phyloP scores from a whole-genome alignment of 495 filamentous ascomycete species.

The Paragyromitra xinjiangensis region DNA sequence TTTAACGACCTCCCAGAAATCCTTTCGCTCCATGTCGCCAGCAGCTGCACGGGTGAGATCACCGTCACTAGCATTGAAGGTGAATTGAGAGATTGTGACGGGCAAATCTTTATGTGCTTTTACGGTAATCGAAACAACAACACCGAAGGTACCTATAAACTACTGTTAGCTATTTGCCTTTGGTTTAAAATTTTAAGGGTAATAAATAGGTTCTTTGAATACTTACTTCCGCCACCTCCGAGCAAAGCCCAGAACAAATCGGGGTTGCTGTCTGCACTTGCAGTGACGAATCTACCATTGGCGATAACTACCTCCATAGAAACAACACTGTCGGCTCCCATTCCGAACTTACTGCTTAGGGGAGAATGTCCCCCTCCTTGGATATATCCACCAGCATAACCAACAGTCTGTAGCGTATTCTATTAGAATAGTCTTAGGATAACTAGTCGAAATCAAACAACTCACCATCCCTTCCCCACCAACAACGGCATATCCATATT shows the following conservation, averaged over 20 bases:
- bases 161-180: background rate
- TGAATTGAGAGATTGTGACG: conserved; percentile 61
- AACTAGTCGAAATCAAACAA: background rate
- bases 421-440: background rate
- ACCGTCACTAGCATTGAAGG: conserved; percentile 59
- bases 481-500: conserved; percentile 63
- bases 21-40: conserved; percentile 58
- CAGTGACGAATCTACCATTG: conserved; percentile 64
- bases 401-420: conserved; percentile 60
- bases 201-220: background rate
- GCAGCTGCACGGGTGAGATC: conserved; percentile 27
- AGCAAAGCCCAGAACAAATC: conserved; percentile 71
- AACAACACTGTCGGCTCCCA: conserved; percentile 66
- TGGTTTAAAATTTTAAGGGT: background rate
- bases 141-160: conserved; percentile 62
- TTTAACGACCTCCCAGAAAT: conserved; percentile 65
- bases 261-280: conserved; percentile 63
- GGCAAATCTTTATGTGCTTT: conserved; percentile 62
- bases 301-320: conserved; percentile 67
- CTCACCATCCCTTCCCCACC: conserved; percentile 61
- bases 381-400: conserved; percentile 63
- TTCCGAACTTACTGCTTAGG: conserved; percentile 64
- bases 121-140: conserved; percentile 64
- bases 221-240: conserved; percentile 61
- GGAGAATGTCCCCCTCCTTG: conserved; percentile 71